Evolutionary conservation across 208 protist genomes (phyloP).

Genomic region (Angomonas ambiguus): DNA sequence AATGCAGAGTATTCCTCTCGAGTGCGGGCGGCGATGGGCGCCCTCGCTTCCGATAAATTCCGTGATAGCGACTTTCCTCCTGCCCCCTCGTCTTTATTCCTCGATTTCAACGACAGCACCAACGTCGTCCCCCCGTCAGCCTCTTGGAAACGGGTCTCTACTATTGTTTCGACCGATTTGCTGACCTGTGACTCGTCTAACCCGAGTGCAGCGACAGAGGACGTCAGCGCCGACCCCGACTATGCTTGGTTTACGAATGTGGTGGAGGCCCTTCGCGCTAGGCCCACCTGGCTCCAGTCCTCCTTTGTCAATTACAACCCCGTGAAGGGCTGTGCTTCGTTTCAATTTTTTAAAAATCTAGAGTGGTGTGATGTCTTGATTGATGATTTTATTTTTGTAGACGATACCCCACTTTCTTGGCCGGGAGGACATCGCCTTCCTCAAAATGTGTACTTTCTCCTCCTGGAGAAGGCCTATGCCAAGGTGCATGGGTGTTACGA

Average conservation of each 20-base stretch:
- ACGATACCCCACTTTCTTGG: conserved; percentile 24
- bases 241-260: conserved; percentile 72
- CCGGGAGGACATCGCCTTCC: conserved; percentile 13
- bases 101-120: conserved; percentile 44
- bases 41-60: conserved; percentile 29
- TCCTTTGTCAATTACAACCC: conserved; percentile 60
- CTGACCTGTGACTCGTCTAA: background rate
- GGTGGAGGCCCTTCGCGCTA: conserved; percentile 54
- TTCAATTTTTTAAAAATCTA: conserved; percentile 82
- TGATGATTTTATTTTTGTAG: conserved; percentile 83
- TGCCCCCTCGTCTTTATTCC: conserved; percentile 68
- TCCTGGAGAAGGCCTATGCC: conserved; percentile 91
- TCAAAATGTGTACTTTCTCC: conserved; percentile 57
- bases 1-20: conserved; percentile 6
- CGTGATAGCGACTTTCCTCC: conserved; percentile 80
- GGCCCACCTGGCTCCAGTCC: conserved; percentile 54
- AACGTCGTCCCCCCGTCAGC: conserved; percentile 52
- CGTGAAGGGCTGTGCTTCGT: conserved; percentile 75
- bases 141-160: conserved; percentile 39
- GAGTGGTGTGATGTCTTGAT: conserved; percentile 74
- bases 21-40: conserved; percentile 1
- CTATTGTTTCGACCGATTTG: conserved; percentile 19
- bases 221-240: conserved; percentile 19
- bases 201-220: background rate
- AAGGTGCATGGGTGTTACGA: conserved; percentile 91